Evolutionary conservation across 352 stramenopile genomes (phyloP).

Genomic region (Phytophthora pisi): DNA sequence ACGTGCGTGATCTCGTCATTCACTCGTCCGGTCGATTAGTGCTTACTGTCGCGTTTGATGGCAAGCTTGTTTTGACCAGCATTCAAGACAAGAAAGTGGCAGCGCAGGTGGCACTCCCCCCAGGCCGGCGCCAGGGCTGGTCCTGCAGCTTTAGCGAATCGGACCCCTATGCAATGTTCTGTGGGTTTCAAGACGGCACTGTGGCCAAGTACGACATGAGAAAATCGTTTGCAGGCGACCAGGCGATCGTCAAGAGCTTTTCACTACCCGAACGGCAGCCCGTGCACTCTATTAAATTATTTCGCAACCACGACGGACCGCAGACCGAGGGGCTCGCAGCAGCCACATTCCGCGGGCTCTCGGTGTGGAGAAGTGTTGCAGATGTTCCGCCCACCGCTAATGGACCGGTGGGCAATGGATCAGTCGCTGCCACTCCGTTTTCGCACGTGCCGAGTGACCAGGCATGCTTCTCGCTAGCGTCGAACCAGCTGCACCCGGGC

Average conservation of each 20-base stretch:
- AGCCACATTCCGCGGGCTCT: slow-evolving; percentile 49
- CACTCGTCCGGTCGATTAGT: slow-evolving; percentile 37
- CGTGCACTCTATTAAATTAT: slow-evolving; percentile 57
- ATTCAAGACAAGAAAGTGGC: slow-evolving; percentile 48
- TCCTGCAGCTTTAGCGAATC: slow-evolving; percentile 49
- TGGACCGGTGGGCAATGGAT: slow-evolving; percentile 9
- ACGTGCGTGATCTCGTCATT: slow-evolving; percentile 66
- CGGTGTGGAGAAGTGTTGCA: slow-evolving; percentile 44
- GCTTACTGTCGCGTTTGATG: slow-evolving; percentile 67
- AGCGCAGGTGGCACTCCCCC: slow-evolving; percentile 44
- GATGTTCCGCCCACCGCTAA: slow-evolving; percentile 3
- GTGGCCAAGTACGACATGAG: slow-evolving; percentile 62
- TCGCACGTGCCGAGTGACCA: slow-evolving; percentile 26
- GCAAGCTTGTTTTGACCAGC: slow-evolving; percentile 57
- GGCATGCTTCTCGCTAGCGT: slow-evolving; percentile 45
- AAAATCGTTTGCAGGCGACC: slow-evolving; percentile 28
- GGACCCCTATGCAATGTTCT: slow-evolving; percentile 55
- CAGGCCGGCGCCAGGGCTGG: slow-evolving; percentile 54
- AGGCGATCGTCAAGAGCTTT: slow-evolving; percentile 43
- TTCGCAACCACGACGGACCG: slow-evolving; percentile 24
- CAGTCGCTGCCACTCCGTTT: slow-evolving; percentile 19
- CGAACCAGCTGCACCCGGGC: slow-evolving; percentile 29
- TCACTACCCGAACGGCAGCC: slow-evolving; percentile 49
- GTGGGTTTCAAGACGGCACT: slow-evolving; percentile 57
- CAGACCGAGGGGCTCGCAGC: slow-evolving; percentile 42